Base-by-base conservation (phyloP, 495 filamentous ascomycete genomes). In the Lepraria neglecta region DNA sequence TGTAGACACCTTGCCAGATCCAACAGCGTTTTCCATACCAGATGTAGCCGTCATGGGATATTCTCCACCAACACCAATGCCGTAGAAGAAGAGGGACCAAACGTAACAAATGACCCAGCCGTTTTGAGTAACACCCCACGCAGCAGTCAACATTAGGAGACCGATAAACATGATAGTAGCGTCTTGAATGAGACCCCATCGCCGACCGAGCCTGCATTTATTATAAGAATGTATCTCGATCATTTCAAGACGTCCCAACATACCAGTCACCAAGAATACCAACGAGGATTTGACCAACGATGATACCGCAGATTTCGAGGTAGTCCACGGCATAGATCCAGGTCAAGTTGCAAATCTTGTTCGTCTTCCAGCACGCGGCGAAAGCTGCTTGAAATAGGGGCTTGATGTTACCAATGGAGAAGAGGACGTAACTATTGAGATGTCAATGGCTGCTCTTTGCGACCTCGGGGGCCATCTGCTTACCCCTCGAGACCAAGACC, bases 1-100 rank as follows among this genome's bases (percentile, higher is more conserved):
- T 61, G 90, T 92, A 10, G 91, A 96, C 42, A 96, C 74, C 69
- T 86, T 89, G 45, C 91, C 91, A 42, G 90, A 86, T 21, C 87
- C 84, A 44, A 92, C 84, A 14, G 89, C 87, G 67, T 91, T 92
- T 71, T 96, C 91, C 88, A 96, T 95, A 58, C 90, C 90, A 24
- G 87, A 89, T n/a, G 91, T 95, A 6, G 91, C 91, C 24, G 91
- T 95, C 80, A 95, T 96, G 43, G 91, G 91, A 70, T 96, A 96
- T 74, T 95, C 91, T 56, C 91, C 91, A 72, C 91, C 91, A 58
- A 96, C 91, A 68, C 91, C 91, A 63, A 95, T 81, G 64, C 88
- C 85, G 72, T 95, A 96, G 75, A 96, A 84, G 75, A 95, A 95
- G 35, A 96, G 78, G 21, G 87, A 87, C 86, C 88, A 92, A 57